Percentiles rank a stretch among this genome's conserved stretches.
These are phyloP conservation scores for Cryptococcus floricola DNA, from an alignment of 1,284 basidiomycete species.

Conservation along the genomic window DNA sequence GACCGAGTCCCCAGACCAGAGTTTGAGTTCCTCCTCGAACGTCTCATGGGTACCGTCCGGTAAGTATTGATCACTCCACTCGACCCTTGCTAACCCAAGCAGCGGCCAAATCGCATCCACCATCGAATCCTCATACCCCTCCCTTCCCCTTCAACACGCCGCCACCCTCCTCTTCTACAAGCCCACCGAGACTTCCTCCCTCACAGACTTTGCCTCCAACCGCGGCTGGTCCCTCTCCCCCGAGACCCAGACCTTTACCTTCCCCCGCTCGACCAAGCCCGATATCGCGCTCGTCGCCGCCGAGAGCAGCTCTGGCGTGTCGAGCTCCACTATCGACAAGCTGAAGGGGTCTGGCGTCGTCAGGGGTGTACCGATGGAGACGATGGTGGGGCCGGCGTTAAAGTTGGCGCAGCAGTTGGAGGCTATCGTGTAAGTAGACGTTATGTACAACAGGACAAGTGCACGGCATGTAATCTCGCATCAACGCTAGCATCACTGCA, in stretches of 20 bases:
- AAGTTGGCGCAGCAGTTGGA: constrained; percentile 47
- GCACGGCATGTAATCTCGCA: too few relatives aligned
- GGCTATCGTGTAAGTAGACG: constrained; percentile 41
- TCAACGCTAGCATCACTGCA: too few relatives aligned
- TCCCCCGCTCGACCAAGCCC: constrained; percentile 26
- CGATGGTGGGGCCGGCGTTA: constrained; percentile 45
- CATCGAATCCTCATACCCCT: constrained; percentile 48
- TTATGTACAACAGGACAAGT: too few relatives aligned
- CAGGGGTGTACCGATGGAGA: constrained; percentile 38
- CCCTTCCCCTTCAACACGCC: constrained; percentile 45
- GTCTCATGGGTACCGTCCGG: constrained; percentile 48
- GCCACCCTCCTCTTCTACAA: constrained; percentile 48
- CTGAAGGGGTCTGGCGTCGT: constrained; percentile 30
- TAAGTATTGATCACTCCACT: constrained; percentile 13
- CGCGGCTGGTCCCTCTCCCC: constrained; percentile 46
- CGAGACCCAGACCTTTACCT: constrained; percentile 39
- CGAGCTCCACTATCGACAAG: constrained; percentile 12
- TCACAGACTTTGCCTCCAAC: constrained; percentile 40
- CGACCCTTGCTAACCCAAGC: background rate
- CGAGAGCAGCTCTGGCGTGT: constrained; percentile 9
- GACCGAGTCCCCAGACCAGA: constrained; percentile 60
- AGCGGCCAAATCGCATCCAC: constrained; percentile 48
- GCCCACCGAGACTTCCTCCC: constrained; percentile 35
- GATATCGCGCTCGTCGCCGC: constrained; percentile 24
- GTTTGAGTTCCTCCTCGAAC: constrained; percentile 45